Evolutionary conservation across 257 asterid species (phyloP).

Genomic region (Coffea canephora): DNA sequence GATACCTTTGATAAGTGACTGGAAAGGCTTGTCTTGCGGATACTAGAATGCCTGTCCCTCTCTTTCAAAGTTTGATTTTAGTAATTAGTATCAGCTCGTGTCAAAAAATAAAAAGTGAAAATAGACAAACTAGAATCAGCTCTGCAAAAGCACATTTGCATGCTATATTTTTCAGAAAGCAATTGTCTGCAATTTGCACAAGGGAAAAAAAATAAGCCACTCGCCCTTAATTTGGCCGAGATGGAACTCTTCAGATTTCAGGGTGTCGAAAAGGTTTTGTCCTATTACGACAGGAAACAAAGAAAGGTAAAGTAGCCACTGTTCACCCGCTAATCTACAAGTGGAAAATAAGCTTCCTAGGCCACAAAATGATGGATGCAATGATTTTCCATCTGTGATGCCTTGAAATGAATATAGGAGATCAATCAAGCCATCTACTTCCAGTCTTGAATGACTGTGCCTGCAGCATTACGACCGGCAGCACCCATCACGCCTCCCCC

Average conservation of each 20-base stretch:
- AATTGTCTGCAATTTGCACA: not conserved
- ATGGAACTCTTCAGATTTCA: not conserved
- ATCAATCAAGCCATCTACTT: slow-evolving; percentile 27
- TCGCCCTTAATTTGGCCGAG: not conserved
- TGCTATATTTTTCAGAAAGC: not conserved
- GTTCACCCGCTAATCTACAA: not conserved
- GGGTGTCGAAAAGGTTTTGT: not conserved
- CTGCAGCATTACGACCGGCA: slow-evolving; percentile 90
- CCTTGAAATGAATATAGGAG: not conserved
- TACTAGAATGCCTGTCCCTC: not conserved
- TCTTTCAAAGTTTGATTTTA: not conserved
- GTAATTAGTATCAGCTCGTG: not conserved
- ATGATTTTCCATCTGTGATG: too few relatives aligned
- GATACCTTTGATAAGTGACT: not conserved
- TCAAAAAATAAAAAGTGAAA: too few relatives aligned
- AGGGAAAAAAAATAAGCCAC: not conserved
- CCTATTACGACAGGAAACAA: not conserved
- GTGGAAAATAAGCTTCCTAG: not conserved
- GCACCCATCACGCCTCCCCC: slow-evolving; percentile 99
- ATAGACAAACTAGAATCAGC: not conserved
- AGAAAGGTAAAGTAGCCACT: not conserved
- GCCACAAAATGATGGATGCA: too few relatives aligned
- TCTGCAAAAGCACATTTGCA: not conserved
- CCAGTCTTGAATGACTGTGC: slow-evolving; percentile 63
- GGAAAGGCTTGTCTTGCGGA: not conserved